These are phyloP conservation scores for Hypoxylon rickii DNA, from an alignment of 495 filamentous ascomycete species.

Conservation along the genomic window DNA sequence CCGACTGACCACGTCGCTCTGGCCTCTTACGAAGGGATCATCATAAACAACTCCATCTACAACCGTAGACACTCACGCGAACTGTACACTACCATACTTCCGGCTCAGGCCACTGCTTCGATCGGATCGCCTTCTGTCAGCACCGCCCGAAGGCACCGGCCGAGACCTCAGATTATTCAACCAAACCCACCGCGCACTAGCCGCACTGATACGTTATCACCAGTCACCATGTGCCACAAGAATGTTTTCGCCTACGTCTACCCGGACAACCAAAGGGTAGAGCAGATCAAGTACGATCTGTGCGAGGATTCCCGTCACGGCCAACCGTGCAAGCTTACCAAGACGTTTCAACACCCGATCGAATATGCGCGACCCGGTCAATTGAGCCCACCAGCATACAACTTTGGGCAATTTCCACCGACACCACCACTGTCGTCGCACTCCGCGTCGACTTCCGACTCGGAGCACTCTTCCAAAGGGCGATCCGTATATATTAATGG, in stretches of 20 bases:
- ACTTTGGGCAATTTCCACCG: constrained; percentile 35
- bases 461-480: constrained; percentile 37
- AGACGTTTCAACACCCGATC: constrained; percentile 23
- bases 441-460: constrained; percentile 46
- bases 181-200: constrained; percentile 33
- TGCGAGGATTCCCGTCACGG: constrained; percentile 27
- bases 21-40: constrained; percentile 32
- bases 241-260: constrained; percentile 39
- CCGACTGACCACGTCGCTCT: constrained; percentile 44
- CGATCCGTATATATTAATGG: constrained; percentile 43
- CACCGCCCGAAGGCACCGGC: constrained; percentile 20
- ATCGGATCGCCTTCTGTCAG: constrained; percentile 19
- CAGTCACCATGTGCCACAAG: constrained; percentile 50
- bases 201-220: constrained; percentile 28
- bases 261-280: constrained; percentile 30
- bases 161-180: constrained; percentile 26
- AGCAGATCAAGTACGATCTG: constrained; percentile 25
- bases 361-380: constrained; percentile 22
- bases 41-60: constrained; percentile 39
- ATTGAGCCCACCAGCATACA: constrained; percentile 33
- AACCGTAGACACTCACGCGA: constrained; percentile 26
- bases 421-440: constrained; percentile 47
- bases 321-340: constrained; percentile 27
- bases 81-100: constrained; percentile 22
- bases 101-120: constrained; percentile 7